These are phyloP conservation scores for Anisodus acutangulus DNA, from an alignment of 257 asterid genomes.

Conservation along the genomic window DNA sequence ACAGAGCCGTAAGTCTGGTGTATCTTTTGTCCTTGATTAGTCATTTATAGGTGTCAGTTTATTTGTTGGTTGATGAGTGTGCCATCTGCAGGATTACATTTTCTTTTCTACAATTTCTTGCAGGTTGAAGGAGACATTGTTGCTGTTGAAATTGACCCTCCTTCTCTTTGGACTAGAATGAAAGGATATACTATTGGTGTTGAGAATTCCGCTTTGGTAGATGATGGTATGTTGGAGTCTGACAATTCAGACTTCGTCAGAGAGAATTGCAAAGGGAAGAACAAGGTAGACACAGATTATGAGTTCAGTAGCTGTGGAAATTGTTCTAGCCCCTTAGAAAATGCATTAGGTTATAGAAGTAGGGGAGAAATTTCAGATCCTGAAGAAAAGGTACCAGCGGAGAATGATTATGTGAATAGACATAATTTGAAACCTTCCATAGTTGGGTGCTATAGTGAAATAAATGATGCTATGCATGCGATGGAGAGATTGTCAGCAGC, in stretches of 20 bases:
- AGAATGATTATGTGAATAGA: slow-evolving; percentile 39
- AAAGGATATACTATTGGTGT: slow-evolving; percentile 17
- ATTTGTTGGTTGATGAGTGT: slow-evolving; percentile 3
- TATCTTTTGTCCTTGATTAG: neutral
- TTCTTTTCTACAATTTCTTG: slow-evolving; percentile 37
- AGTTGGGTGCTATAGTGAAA: slow-evolving; percentile 34
- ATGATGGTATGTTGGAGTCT: slow-evolving; percentile 34
- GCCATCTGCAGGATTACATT: slow-evolving; percentile 27
- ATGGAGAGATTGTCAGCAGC: slow-evolving; percentile 54
- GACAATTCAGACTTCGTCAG: slow-evolving; percentile 39
- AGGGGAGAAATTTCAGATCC: slow-evolving; percentile 38
- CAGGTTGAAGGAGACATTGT: slow-evolving; percentile 90
- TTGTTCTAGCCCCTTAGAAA: slow-evolving; percentile 26
- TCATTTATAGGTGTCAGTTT: slow-evolving; percentile 5
- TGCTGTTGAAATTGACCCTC: slow-evolving; percentile 74
- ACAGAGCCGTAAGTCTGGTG: slow-evolving; percentile 75
- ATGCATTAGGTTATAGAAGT: slow-evolving; percentile 31
- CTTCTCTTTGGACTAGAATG: slow-evolving; percentile 42
- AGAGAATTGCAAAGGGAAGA: slow-evolving; percentile 52
- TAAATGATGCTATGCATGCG: slow-evolving; percentile 41
- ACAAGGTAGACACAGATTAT: slow-evolving; percentile 41
- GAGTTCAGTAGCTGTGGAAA: slow-evolving; percentile 35
- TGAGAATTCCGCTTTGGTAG: slow-evolving; percentile 31
- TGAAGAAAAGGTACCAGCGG: slow-evolving; percentile 38
- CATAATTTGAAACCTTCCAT: slow-evolving; percentile 33